phyloP scores from a whole-genome alignment of 169 alveolate genomes.

The Plasmodium malariae region DNA sequence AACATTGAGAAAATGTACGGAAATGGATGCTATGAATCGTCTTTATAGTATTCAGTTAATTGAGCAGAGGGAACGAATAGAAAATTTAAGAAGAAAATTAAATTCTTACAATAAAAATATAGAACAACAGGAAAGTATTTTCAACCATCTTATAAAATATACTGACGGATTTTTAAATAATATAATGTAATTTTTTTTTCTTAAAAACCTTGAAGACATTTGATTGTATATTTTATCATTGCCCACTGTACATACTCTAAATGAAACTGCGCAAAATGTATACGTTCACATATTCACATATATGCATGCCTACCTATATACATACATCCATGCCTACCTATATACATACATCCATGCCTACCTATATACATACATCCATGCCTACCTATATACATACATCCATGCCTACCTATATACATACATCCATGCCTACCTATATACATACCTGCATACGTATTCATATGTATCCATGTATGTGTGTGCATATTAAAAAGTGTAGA shows the following conservation, averaged over 20 bases:
- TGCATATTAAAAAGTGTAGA: background rate
- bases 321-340: background rate
- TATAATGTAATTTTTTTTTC: conserved; percentile 35
- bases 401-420: background rate
- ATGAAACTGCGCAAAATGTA: no score
- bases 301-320: no score
- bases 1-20: conserved; percentile 42
- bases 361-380: background rate
- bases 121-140: conserved; percentile 50
- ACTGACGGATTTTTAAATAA: conserved; percentile 53
- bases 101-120: conserved; percentile 50
- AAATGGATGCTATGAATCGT: conserved; percentile 51
- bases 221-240: background rate
- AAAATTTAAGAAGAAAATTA: conserved; percentile 42
- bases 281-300: no score
- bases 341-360: background rate
- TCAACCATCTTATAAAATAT: conserved; percentile 33
- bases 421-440: background rate
- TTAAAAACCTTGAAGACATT: background rate
- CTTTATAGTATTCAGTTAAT: conserved; percentile 37
- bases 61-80: conserved; percentile 71
- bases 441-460: no score
- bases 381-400: background rate
- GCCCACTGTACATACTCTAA: no score
- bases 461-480: background rate